These are phyloP conservation scores for Microbotryum lychnidis-dioicae DNA, from an alignment of 1,284 basidiomycete genomes.

Conservation along the genomic window DNA sequence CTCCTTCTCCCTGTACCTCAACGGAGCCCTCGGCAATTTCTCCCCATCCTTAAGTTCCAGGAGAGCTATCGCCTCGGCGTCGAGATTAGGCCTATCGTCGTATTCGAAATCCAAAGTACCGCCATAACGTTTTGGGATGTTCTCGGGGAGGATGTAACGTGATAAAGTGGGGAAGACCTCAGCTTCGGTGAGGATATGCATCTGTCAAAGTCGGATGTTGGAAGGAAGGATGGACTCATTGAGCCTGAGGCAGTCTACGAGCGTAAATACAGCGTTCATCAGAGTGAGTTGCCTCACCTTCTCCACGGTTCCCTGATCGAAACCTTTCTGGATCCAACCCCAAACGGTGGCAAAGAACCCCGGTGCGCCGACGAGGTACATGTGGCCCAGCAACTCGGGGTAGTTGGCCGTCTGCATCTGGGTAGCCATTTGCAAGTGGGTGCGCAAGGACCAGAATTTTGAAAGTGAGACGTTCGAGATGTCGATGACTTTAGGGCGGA, in stretches of 20 bases:
- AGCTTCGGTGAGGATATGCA: neutral
- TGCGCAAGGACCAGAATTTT: conserved; percentile 50
- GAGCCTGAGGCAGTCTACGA: no score
- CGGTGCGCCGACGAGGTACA: conserved; percentile 62
- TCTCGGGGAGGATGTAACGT: conserved; percentile 47
- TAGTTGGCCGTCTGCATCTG: conserved; percentile 65
- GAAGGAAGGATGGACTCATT: no score
- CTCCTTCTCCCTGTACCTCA: conserved; percentile 19
- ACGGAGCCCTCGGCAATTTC: conserved; percentile 8
- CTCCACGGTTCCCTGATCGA: conserved; percentile 25
- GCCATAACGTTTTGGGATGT: conserved; percentile 60
- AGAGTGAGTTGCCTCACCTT: conserved; percentile 7
- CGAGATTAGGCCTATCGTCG: conserved; percentile 21
- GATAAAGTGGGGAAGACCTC: conserved; percentile 25
- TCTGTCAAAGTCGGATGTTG: no score
- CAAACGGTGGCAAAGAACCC: conserved; percentile 52
- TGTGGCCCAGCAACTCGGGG: conserved; percentile 49
- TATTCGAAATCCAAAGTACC: conserved; percentile 29
- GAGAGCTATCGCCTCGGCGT: conserved; percentile 4
- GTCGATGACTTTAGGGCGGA: conserved; percentile 51
- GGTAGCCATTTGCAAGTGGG: conserved; percentile 63
- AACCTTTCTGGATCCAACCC: conserved; percentile 62
- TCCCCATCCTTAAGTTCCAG: conserved; percentile 12
- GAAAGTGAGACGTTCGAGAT: conserved; percentile 53
- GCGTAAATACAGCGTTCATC: no score